Percentiles rank a stretch among this genome's conserved stretches.
These are phyloP conservation scores for Podaxis carcinomalis DNA, from an alignment of 768 basidiomycete species.

Conservation along the genomic window DNA sequence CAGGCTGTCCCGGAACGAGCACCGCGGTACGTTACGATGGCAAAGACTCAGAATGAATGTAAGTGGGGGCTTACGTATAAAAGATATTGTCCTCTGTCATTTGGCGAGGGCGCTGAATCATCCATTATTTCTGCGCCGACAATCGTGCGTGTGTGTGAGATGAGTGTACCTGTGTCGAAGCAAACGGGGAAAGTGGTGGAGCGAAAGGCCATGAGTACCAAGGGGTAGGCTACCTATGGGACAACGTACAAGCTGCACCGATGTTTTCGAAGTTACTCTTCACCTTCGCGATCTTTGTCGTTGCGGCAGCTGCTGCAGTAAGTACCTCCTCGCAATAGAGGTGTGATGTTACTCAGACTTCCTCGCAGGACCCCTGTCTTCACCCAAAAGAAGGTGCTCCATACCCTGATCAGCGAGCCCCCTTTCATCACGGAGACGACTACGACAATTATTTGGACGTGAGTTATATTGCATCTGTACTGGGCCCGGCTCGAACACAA, in stretches of 20 bases:
- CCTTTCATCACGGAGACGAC: constrained; percentile 1
- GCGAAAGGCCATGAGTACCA: neutral
- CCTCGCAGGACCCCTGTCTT: neutral
- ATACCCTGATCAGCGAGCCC: neutral
- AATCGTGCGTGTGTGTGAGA: neutral
- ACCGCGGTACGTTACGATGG: neutral
- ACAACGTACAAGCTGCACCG: neutral
- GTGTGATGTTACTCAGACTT: neutral
- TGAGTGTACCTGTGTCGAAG: neutral
- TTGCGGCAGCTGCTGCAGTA: neutral
- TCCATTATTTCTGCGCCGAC: neutral
- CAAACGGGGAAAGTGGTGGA: neutral
- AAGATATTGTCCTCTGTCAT: neutral
- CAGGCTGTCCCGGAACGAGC: neutral
- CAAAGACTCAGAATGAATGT: neutral
- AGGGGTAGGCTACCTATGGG: neutral
- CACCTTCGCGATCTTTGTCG: neutral
- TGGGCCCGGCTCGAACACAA: neutral
- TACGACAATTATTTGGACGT: constrained; percentile 5
- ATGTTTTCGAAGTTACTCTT: neutral
- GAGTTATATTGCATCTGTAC: neutral
- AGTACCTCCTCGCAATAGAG: neutral
- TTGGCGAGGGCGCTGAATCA: neutral
- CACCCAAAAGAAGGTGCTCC: neutral
- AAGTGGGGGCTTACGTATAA: neutral